Conservation (phyloP, 176 grass and related monocot species). For the Phyllostachys edulis region DNA sequence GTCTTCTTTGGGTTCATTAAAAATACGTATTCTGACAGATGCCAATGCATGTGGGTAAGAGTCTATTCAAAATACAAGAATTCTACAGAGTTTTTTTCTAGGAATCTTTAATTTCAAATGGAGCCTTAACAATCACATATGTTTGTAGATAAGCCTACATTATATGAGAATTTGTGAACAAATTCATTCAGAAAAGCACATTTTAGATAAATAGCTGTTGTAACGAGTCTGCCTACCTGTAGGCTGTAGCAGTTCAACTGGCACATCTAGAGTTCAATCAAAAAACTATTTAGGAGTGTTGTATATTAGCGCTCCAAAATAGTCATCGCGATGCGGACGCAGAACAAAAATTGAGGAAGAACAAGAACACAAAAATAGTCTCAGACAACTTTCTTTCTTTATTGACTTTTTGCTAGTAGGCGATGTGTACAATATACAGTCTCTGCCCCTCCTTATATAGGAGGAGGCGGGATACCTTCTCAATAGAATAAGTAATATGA, state of each 20-base stretch:
- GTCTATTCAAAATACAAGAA: background rate
- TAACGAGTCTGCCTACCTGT: background rate
- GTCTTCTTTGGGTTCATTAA: background rate
- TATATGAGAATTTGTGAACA: background rate
- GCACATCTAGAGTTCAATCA: background rate
- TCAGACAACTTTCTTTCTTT: too few relatives aligned
- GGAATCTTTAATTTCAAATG: background rate
- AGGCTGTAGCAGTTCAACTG: background rate
- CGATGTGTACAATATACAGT: too few relatives aligned
- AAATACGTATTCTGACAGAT: background rate
- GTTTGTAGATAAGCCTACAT: background rate
- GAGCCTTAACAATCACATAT: background rate
- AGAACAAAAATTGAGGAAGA: too few relatives aligned
- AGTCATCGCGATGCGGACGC: too few relatives aligned
- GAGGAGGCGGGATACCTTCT: too few relatives aligned
- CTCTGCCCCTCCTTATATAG: too few relatives aligned
- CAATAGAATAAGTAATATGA: too few relatives aligned
- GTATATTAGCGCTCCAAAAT: too few relatives aligned
- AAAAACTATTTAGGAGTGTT: background rate
- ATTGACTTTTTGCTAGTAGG: too few relatives aligned
- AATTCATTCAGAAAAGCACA: background rate
- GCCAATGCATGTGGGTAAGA: background rate
- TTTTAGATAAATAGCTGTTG: background rate
- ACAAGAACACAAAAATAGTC: too few relatives aligned
- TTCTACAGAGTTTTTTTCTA: background rate